Percentiles rank a stretch among this genome's conserved stretches.
Evolutionary conservation across 371 early-diverging fungal species (phyloP).

Genomic region (Mucor lusitanicus): DNA sequence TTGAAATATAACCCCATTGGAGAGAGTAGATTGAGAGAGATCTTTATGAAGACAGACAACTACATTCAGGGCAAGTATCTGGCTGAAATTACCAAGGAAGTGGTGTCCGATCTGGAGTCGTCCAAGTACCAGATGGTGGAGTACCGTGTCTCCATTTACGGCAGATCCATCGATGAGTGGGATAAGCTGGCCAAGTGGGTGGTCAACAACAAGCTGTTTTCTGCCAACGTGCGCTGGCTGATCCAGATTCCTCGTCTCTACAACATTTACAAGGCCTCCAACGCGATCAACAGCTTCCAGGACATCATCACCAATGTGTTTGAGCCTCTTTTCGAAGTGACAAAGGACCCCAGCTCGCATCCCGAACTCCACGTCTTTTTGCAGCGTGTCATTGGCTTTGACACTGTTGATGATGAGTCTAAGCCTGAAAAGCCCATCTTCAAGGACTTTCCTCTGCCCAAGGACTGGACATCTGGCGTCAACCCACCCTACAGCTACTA

Average conservation of each 20-base stretch:
- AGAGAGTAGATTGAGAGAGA: constrained; percentile 75
- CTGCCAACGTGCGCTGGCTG: constrained; percentile 94
- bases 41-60: constrained; percentile 97
- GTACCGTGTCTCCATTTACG: constrained; percentile 94
- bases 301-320: constrained; percentile 87
- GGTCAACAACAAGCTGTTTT: constrained; percentile 87
- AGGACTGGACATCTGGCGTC: constrained; percentile 72
- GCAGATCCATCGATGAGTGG: constrained; percentile 87
- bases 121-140: constrained; percentile 96
- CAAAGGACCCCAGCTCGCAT: constrained; percentile 79
- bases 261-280: constrained; percentile 81
- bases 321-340: constrained; percentile 93
- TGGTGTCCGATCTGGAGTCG: constrained; percentile 91
- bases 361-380: constrained; percentile 93
- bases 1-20: constrained; percentile 97
- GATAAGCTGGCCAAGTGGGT: constrained; percentile 95
- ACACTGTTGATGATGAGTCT: constrained; percentile 98
- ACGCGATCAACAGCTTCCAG: constrained; percentile 74
- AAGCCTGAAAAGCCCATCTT: constrained; percentile 87
- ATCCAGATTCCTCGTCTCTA: constrained; percentile 97
- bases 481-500: constrained; percentile 99
- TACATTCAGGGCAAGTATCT: constrained; percentile 90
- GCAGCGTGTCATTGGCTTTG: constrained; percentile 96
- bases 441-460: constrained; percentile 86
- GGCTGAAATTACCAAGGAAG: constrained; percentile 96